phyloP scores from a whole-genome alignment of 2,329 filamentous ascomycete species.

The Massarina eburnea region DNA sequence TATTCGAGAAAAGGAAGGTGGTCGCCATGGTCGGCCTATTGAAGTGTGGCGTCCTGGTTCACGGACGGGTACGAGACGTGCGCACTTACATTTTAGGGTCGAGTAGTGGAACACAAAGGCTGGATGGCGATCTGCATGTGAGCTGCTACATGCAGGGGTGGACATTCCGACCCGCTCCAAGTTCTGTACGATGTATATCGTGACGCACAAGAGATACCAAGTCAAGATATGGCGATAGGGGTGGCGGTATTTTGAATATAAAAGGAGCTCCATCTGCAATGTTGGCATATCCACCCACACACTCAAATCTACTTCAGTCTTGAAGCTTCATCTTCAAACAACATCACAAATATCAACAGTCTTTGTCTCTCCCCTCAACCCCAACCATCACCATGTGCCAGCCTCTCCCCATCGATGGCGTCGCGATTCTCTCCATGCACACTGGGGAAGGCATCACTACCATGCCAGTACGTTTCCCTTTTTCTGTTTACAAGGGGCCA shows the following conservation, averaged over 20 bases:
- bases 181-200: background rate
- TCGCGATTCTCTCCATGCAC: slow-evolving; percentile 30
- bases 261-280: background rate
- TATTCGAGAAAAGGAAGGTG: background rate
- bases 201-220: background rate
- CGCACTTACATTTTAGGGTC: background rate
- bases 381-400: slow-evolving; percentile 27
- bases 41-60: background rate
- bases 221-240: background rate
- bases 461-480: slow-evolving; percentile 34
- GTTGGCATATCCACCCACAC: background rate
- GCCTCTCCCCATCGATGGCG: slow-evolving; percentile 24
- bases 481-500: background rate
- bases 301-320: background rate
- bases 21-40: background rate
- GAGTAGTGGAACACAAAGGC: background rate
- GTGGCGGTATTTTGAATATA: background rate
- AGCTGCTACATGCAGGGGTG: background rate
- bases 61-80: background rate
- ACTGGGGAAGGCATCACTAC: slow-evolving; percentile 33
- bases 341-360: background rate
- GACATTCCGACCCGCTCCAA: background rate
- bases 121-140: background rate
- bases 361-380: background rate
- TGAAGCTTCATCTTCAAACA: background rate